phyloP scores from a whole-genome alignment of 345 rosid species.

The Pugionium dolabratum region DNA sequence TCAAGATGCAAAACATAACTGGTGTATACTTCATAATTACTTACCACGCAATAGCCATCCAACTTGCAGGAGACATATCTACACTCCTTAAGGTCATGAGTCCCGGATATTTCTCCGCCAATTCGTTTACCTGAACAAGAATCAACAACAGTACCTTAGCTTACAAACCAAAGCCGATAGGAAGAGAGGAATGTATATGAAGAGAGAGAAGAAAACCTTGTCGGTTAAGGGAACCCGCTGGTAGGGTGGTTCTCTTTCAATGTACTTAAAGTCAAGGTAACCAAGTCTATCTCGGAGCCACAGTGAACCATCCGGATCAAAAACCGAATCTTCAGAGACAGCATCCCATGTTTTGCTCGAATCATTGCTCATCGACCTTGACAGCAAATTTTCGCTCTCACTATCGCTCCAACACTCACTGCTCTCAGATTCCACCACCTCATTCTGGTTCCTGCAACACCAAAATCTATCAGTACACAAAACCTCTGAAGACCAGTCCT shows the following conservation, averaged over 20 bases:
- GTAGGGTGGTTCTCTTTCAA: constrained; percentile 64
- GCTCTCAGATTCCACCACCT: constrained; percentile 49
- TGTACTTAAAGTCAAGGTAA: constrained; percentile 52
- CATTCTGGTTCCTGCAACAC: constrained; percentile 42
- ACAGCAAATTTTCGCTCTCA: constrained; percentile 62
- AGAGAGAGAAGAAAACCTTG: constrained; percentile 48
- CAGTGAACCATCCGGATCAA: constrained; percentile 53
- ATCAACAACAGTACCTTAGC: background rate
- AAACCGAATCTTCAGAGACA: constrained; percentile 61
- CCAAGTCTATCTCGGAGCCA: constrained; percentile 61
- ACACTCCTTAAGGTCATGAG: constrained; percentile 59
- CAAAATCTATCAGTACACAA: background rate
- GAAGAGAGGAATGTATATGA: too few species aligned
- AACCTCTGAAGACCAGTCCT: background rate
- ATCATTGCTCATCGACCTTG: constrained; percentile 46
- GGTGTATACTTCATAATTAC: background rate
- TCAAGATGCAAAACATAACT: background rate
- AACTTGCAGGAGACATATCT: constrained; percentile 88
- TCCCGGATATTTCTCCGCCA: constrained; percentile 49
- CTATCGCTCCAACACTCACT: constrained; percentile 71
- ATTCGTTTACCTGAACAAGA: constrained; percentile 48
- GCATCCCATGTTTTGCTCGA: constrained; percentile 73
- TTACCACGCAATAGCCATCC: constrained; percentile 90
- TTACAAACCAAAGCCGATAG: too few species aligned
- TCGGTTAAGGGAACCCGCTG: constrained; percentile 63